Evolutionary conservation across 352 stramenopile genomes (phyloP).

Genomic region (Phytophthora citrophthora): DNA sequence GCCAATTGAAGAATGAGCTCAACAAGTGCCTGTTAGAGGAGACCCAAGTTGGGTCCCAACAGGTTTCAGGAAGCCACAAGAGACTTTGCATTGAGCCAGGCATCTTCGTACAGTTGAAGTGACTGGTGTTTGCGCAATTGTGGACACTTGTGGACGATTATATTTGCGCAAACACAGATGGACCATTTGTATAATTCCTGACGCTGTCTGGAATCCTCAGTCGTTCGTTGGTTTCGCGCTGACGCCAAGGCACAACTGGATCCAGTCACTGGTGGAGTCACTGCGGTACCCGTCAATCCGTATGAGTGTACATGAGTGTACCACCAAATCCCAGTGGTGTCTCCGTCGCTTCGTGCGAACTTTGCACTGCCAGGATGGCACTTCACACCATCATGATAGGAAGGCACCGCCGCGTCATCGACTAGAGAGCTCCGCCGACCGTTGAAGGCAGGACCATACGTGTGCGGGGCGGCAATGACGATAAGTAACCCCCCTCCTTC

Average conservation of each 20-base stretch:
- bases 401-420: not conserved
- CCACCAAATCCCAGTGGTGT: no score
- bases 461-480: not conserved
- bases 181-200: not conserved
- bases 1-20: conserved; percentile 22
- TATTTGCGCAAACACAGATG: conserved; percentile 20
- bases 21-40: not conserved
- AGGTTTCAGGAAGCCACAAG: no score
- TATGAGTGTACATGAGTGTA: no score
- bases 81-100: not conserved
- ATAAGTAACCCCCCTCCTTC: not conserved
- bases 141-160: conserved; percentile 9
- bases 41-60: no score
- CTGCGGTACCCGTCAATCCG: no score
- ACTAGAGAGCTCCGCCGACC: no score
- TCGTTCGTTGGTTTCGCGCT: no score
- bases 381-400: conserved; percentile 10
- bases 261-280: no score
- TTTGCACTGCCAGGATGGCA: not conserved
- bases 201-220: no score
- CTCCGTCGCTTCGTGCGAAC: not conserved
- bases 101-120: conserved; percentile 17
- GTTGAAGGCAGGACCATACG: no score
- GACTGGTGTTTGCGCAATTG: conserved; percentile 16
- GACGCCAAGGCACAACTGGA: no score